Conservation (phyloP, 495 filamentous ascomycete species). For the Tuber melanosporum region DNA sequence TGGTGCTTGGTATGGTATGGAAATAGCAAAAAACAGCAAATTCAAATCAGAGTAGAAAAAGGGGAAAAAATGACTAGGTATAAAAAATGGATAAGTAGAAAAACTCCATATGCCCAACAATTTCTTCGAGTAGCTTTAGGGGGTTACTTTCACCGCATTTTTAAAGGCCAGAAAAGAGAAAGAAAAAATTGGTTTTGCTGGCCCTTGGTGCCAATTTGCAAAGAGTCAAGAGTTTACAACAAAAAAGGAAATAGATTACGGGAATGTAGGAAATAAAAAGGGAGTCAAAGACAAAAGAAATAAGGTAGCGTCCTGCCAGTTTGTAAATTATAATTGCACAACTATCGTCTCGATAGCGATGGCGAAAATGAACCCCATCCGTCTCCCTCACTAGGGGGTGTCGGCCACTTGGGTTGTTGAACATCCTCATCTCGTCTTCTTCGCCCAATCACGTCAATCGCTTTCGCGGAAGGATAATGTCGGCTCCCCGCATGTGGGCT, state of each 20-base stretch:
- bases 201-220: slow-evolving; percentile 23
- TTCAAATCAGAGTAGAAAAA: not conserved
- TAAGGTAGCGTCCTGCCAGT: slow-evolving; percentile 29
- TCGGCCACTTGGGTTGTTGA: slow-evolving; percentile 73
- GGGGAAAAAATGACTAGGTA: not conserved
- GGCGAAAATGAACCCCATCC: slow-evolving; percentile 48
- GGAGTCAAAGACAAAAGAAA: slow-evolving; percentile 30
- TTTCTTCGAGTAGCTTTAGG: slow-evolving; percentile 30
- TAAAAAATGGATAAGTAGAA: not conserved
- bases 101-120: slow-evolving; percentile 36
- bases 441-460: slow-evolving; percentile 48
- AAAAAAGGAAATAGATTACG: slow-evolving; percentile 9
- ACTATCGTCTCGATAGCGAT: slow-evolving; percentile 18
- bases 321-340: slow-evolving; percentile 18
- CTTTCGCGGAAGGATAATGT: slow-evolving; percentile 46
- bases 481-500: slow-evolving; percentile 54
- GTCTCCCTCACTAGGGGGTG: slow-evolving; percentile 79
- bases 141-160: slow-evolving; percentile 32
- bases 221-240: slow-evolving; percentile 14
- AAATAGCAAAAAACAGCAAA: slow-evolving; percentile 2
- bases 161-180: slow-evolving; percentile 5
- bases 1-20: not conserved
- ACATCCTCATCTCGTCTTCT: slow-evolving; percentile 40
- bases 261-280: slow-evolving; percentile 14
- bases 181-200: not conserved